These are phyloP conservation scores for Nothopassalora personata DNA, from an alignment of 2,329 filamentous ascomycete species.

Conservation along the genomic window DNA sequence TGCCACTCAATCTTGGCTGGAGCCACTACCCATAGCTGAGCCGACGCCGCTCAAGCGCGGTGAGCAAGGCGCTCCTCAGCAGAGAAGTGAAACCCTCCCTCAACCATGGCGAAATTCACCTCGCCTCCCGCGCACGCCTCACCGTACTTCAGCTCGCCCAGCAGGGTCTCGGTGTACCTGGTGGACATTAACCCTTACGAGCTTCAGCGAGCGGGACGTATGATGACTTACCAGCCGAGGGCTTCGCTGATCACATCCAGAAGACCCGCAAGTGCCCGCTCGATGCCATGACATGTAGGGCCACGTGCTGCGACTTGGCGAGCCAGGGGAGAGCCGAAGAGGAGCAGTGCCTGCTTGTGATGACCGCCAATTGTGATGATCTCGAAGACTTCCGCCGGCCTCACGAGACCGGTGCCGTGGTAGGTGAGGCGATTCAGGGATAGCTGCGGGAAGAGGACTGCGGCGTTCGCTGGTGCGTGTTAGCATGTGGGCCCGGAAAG, in stretches of 20 bases:
- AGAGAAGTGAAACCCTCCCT: conserved; percentile 15
- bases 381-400: conserved; percentile 10
- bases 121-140: conserved; percentile 9
- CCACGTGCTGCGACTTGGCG: conserved; percentile 5
- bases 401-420: neutral
- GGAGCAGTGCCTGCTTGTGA: conserved; percentile 7
- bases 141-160: conserved; percentile 9
- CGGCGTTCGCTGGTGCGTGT: conserved; percentile 12
- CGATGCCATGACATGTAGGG: neutral
- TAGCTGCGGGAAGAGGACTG: conserved; percentile 12
- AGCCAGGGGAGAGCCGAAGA: neutral
- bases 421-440: neutral
- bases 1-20: neutral
- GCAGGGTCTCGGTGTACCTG: conserved; percentile 14
- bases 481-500: neutral
- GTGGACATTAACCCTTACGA: neutral
- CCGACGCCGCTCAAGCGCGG: neutral
- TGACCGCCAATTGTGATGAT: conserved; percentile 5
- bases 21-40: neutral
- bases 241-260: conserved; percentile 7
- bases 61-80: neutral
- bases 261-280: conserved; percentile 7
- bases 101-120: conserved; percentile 10
- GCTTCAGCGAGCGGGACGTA: neutral
- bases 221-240: too few species aligned